Conservation (phyloP, 371 early-diverging fungal species). For the Mortierella sp. region DNA sequence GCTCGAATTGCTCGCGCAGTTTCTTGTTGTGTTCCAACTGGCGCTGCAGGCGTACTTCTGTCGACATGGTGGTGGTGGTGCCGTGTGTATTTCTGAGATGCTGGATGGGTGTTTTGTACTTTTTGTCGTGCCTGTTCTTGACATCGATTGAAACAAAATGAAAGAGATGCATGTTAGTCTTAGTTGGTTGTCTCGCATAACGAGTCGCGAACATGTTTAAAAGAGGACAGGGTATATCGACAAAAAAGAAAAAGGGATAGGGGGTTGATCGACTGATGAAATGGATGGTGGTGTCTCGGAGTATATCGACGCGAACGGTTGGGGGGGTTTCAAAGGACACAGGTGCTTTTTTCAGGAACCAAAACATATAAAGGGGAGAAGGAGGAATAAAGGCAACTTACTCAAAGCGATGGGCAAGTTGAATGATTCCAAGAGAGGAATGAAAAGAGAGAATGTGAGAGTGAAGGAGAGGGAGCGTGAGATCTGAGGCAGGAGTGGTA, state of each 20-base stretch:
- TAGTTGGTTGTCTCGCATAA: background rate
- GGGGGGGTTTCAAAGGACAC: too few relatives aligned
- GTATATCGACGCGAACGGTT: too few relatives aligned
- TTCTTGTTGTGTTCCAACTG: slow-evolving; percentile 57
- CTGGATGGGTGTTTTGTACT: background rate
- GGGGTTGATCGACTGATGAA: too few relatives aligned
- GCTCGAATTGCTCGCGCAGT: slow-evolving; percentile 56
- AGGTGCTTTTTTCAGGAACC: too few relatives aligned
- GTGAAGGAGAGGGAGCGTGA: too few relatives aligned
- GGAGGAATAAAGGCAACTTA: background rate
- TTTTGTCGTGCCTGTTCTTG: background rate
- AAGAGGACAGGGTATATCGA: too few relatives aligned
- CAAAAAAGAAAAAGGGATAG: background rate
- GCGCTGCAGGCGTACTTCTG: slow-evolving; percentile 55
- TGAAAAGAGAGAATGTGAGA: background rate
- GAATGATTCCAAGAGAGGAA: background rate
- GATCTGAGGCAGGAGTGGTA: background rate
- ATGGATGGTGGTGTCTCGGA: too few relatives aligned
- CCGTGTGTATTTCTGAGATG: background rate
- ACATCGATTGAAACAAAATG: background rate
- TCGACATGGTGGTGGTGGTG: slow-evolving; percentile 21
- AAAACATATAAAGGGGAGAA: background rate
- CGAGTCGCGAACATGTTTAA: too few relatives aligned
- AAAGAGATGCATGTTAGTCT: slow-evolving; percentile 4
- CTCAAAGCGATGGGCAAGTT: background rate